phyloP scores from a whole-genome alignment of 2,329 filamentous ascomycete species.

The Coniochaeta ligniaria region DNA sequence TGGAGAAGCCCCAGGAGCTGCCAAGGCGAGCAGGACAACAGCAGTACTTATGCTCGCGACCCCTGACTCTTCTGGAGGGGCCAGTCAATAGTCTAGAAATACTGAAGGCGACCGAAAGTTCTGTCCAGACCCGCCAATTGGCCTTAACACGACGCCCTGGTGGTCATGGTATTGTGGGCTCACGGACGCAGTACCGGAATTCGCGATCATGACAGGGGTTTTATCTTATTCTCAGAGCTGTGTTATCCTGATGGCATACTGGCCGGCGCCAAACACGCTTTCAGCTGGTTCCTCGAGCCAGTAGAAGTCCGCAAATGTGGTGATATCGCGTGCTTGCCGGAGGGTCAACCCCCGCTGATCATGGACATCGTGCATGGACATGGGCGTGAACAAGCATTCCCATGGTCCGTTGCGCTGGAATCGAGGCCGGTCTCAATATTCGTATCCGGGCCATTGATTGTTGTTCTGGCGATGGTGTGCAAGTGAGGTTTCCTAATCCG shows the following conservation, averaged over 20 bases:
- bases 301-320: not conserved
- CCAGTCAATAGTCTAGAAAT: not conserved
- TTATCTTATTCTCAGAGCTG: not conserved
- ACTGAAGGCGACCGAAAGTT: not conserved
- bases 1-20: not conserved
- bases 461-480: not conserved
- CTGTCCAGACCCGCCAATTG: not conserved
- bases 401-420: not conserved
- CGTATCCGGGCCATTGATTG: not conserved
- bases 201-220: not conserved
- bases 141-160: not conserved
- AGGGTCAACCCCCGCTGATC: not conserved
- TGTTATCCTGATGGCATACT: not conserved
- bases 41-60: not conserved
- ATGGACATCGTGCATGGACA: not conserved
- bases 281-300: not conserved
- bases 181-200: not conserved
- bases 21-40: not conserved
- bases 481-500: not conserved
- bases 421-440: not conserved
- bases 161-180: not conserved
- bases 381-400: not conserved
- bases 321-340: not conserved
- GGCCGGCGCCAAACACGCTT: not conserved
- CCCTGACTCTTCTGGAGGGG: not conserved